phyloP scores from a whole-genome alignment of 805 yeast genomes.

The Ogataea pignaliae region DNA sequence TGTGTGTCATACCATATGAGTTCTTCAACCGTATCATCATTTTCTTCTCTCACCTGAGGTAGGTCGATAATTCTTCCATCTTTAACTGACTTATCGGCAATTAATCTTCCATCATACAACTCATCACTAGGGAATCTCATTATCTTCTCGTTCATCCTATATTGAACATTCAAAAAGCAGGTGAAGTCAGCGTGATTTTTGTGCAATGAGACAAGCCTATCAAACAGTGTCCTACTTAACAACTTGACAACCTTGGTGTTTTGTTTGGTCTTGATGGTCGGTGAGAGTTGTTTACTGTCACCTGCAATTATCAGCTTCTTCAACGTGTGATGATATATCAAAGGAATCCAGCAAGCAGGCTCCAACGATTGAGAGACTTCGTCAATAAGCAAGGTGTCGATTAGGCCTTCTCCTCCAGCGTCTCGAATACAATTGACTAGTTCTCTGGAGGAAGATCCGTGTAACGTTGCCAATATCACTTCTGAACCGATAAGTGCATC shows the following conservation, averaged over 20 bases:
- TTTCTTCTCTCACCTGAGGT: constrained; percentile 32
- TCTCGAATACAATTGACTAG: constrained; percentile 44
- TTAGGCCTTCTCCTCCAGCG: constrained; percentile 32
- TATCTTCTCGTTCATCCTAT: constrained; percentile 77
- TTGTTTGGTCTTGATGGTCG: constrained; percentile 65
- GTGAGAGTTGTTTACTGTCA: constrained; percentile 88
- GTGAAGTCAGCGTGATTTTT: constrained; percentile 40
- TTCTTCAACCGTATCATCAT: constrained; percentile 46
- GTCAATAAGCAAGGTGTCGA: constrained; percentile 84
- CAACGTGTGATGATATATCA: constrained; percentile 57
- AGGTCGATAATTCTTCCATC: constrained; percentile 52
- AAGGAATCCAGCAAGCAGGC: constrained; percentile 96
- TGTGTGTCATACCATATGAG: constrained; percentile 89
- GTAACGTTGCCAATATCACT: constrained; percentile 80
- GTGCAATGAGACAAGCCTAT: constrained; percentile 54
- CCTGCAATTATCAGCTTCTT: constrained; percentile 79
- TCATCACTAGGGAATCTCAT: constrained; percentile 72
- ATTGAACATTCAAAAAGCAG: constrained; percentile 69
- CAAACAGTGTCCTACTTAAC: constrained; percentile 72
- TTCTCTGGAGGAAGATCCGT: constrained; percentile 79
- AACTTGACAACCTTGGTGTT: constrained; percentile 36
- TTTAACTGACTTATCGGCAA: constrained; percentile 58
- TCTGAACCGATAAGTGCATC: constrained; percentile 56
- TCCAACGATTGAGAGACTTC: constrained; percentile 94
- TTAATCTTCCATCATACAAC: constrained; percentile 59